Evolutionary conservation across 2,329 filamentous ascomycete species (phyloP).

Genomic region (Nakataea oryzae): DNA sequence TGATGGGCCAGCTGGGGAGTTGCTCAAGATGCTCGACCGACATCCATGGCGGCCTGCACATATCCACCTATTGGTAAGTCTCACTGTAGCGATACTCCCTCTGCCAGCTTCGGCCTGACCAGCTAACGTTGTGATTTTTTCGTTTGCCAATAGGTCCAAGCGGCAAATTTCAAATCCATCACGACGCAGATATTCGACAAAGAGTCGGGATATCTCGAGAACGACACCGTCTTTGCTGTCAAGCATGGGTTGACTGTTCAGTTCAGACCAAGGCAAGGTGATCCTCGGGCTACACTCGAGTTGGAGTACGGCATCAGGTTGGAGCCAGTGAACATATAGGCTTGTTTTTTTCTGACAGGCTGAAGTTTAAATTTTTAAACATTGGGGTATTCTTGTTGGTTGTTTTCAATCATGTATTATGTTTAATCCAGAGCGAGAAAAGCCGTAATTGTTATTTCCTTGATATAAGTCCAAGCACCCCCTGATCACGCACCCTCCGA

Average conservation of each 20-base stretch:
- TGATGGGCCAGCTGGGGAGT: constrained; percentile 16
- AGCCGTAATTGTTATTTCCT: too few species aligned
- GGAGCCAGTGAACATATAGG: neutral
- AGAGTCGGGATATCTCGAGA: constrained; percentile 44
- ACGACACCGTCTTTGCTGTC: constrained; percentile 29
- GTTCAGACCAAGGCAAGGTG: constrained; percentile 17
- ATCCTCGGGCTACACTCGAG: constrained; percentile 17
- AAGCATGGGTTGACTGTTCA: constrained; percentile 25
- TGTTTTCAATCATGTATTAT: too few species aligned
- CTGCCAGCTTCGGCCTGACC: neutral
- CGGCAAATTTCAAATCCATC: constrained; percentile 53
- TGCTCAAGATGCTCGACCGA: constrained; percentile 22
- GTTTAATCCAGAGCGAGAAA: too few species aligned
- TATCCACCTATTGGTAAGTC: constrained; percentile 23
- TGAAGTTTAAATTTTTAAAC: too few species aligned
- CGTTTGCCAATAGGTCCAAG: constrained; percentile 23
- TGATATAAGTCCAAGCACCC: too few species aligned
- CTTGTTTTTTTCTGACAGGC: too few species aligned
- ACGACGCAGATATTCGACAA: constrained; percentile 62
- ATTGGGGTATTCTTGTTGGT: too few species aligned
- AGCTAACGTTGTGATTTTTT: neutral
- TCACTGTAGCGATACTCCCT: neutral
- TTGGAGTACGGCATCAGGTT: constrained; percentile 20
- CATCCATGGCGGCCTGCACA: constrained; percentile 26
- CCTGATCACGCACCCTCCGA: too few species aligned